Percentiles rank a stretch among this genome's conserved stretches.
Evolutionary conservation across 208 protist species (phyloP).

Genomic region (Trypanosoma congolense): DNA sequence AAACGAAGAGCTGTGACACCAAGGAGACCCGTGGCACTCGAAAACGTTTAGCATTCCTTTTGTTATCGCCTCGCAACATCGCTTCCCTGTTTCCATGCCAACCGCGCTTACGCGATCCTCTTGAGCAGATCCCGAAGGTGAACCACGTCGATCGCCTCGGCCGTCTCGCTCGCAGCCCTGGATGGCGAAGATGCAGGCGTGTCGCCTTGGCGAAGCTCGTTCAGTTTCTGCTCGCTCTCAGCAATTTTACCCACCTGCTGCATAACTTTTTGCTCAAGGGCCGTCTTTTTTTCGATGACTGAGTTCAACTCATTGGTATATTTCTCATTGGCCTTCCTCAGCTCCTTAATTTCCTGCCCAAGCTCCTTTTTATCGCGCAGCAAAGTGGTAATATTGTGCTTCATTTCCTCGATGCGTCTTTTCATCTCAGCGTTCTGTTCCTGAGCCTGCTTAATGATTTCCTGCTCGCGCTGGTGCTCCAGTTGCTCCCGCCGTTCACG

Average conservation of each 20-base stretch:
- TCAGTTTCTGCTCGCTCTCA: slow-evolving; percentile 27
- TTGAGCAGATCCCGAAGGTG: slow-evolving; percentile 15
- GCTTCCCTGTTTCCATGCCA: no score
- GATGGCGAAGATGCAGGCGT: slow-evolving; percentile 37
- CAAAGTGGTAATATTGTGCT: slow-evolving; percentile 53
- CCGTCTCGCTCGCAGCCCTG: slow-evolving; percentile 35
- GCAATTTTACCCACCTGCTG: slow-evolving; percentile 62
- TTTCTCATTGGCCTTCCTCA: slow-evolving; percentile 53
- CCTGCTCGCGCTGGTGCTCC: slow-evolving; percentile 66
- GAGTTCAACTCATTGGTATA: slow-evolving; percentile 49
- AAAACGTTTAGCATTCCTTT: no score
- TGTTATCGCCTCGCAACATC: no score
- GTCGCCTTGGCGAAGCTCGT: slow-evolving; percentile 25
- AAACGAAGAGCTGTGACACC: no score
- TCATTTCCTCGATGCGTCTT: slow-evolving; percentile 52
- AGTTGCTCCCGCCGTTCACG: slow-evolving; percentile 75
- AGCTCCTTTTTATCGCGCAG: slow-evolving; percentile 53
- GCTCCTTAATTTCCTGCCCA: slow-evolving; percentile 52
- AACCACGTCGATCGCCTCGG: slow-evolving; percentile 21
- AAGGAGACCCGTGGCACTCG: no score
- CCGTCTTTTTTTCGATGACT: slow-evolving; percentile 42
- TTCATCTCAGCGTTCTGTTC: slow-evolving; percentile 71
- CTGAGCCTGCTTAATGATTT: slow-evolving; percentile 72
- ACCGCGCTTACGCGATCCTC: slow-evolving; percentile 1
- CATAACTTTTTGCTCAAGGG: slow-evolving; percentile 47